Evolutionary conservation across 176 grass and related monocot genomes (phyloP).

Genomic region (Oropetium thomaeum): DNA sequence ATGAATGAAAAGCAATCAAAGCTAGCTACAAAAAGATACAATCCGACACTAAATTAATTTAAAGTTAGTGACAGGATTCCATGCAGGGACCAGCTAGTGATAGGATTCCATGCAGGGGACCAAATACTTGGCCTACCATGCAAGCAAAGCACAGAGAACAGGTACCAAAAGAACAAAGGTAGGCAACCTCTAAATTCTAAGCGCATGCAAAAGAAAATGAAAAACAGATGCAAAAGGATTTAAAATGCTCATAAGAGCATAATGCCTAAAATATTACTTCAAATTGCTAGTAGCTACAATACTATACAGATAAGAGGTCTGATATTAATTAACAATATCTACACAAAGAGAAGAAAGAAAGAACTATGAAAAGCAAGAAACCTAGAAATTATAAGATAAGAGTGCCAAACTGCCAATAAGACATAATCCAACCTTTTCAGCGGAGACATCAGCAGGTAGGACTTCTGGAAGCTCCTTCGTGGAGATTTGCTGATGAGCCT

Average conservation of each 20-base stretch:
- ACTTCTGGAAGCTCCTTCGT: constrained; percentile 39
- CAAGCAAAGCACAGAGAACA: constrained; percentile 41
- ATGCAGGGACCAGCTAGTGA: constrained; percentile 8
- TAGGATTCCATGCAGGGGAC: not conserved
- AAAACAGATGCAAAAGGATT: constrained; percentile 19
- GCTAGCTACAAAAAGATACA: not conserved
- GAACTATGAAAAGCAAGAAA: constrained; percentile 20
- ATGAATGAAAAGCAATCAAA: not conserved
- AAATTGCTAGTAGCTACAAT: constrained; percentile 14
- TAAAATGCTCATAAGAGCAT: not conserved
- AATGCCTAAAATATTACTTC: constrained; percentile 9
- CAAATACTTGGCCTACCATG: constrained; percentile 39
- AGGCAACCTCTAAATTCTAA: constrained; percentile 1
- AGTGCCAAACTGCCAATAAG: not conserved
- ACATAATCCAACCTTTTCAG: constrained; percentile 56
- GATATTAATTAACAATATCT: constrained; percentile 13
- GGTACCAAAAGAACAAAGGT: constrained; percentile 32
- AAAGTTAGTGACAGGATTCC: constrained; percentile 19
- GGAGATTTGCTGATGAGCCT: constrained; percentile 39
- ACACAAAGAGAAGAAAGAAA: not conserved
- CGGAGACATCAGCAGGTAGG: constrained; percentile 34
- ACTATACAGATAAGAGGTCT: not conserved
- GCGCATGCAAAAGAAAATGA: constrained; percentile 4
- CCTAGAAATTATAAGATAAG: not conserved
- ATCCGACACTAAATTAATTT: not conserved